A percentile compares a stretch with the other conserved stretches of the same genome.
Evolutionary conservation across 164 flowering plant species (phyloP).

Genomic region (Aristolochia contorta): DNA sequence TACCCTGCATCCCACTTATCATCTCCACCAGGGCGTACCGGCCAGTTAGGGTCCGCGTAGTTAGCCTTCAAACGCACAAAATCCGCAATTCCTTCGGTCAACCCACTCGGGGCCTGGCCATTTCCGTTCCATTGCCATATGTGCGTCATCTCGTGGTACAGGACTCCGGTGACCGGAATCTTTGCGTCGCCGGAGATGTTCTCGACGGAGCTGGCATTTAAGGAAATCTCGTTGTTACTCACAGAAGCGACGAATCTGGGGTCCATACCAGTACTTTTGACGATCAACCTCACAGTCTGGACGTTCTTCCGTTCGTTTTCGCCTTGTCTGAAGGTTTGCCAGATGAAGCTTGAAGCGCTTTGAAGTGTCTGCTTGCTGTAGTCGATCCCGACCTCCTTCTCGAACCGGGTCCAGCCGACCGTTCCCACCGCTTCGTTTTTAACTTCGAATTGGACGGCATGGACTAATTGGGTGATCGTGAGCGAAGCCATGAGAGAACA

Average conservation of each 20-base stretch:
- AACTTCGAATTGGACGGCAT: constrained; percentile 33
- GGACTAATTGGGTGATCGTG: constrained; percentile 4
- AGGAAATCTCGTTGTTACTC: constrained; percentile 29
- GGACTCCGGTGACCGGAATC: constrained; percentile 40
- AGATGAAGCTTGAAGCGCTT: constrained; percentile 43
- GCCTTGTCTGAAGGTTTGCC: constrained; percentile 41
- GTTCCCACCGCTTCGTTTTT: constrained; percentile 34
- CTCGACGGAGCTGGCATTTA: constrained; percentile 30
- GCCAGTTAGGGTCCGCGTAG: constrained; percentile 46
- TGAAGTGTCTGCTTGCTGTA: constrained; percentile 27
- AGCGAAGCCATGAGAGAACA: constrained; percentile 11
- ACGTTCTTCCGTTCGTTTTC: constrained; percentile 32
- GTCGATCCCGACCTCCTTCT: constrained; percentile 26
- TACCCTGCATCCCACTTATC: constrained; percentile 55
- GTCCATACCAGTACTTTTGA: constrained; percentile 28
- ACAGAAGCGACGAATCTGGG: constrained; percentile 52
- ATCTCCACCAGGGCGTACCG: constrained; percentile 44
- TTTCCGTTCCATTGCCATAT: constrained; percentile 70
- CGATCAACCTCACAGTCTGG: constrained; percentile 20
- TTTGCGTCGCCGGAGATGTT: constrained; percentile 35
- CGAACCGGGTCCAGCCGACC: constrained; percentile 39
- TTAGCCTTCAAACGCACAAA: constrained; percentile 55
- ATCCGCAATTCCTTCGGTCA: constrained; percentile 67
- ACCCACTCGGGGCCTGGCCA: constrained; percentile 38
- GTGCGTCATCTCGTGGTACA: constrained; percentile 56